Evolutionary conservation across 371 early-diverging fungal genomes (phyloP), one percentile per base, ranked within the genome.

Genomic region (Actinomucor elegans): DNA sequence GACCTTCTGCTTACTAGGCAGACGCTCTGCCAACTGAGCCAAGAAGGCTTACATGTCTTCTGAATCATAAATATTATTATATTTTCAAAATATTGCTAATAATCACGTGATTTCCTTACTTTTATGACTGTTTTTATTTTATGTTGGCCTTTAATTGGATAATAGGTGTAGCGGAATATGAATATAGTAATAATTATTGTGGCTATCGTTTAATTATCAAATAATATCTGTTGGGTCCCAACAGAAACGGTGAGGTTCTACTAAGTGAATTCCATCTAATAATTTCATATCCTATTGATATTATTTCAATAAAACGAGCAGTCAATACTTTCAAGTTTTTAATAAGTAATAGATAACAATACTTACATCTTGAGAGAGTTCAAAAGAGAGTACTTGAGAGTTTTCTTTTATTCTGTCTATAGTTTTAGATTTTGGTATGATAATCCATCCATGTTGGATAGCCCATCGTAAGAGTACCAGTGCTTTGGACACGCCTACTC

Each of bases 391-490:
- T 1, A 80, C 52, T 17, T 67, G 55, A 27, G 81, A 63, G 55
- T 91, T 91, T 23, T 80, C 75, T 35, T 53, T 27, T 26, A 91
- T 64, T 14, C 89, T 64, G 1, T 47, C 67, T 7, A 65, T 63
- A 4, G 57, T 62, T 6, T 66, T 83, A 7, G 89, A 77, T 59
- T 91, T 91, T 1, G 90, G 90, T 29, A 89, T 83, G 15, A 89
- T 82, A 10, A 71, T 64, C 45, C 69, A 67, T 0, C 68, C 76
- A 65, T 83, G 87, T 32, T 84, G 80, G 5, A 94, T 55, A 3
- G 89, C 90, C 92, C 94, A 96, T 21, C 83, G 65, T 4, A 96
- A 63, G 55, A 95, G 68, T 14, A 93, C 75, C 48, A 89, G 85
- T 4, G 94, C 89, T 3, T 61, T 46, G 1, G 85, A 73, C 15